phyloP scores from a whole-genome alignment of 2,329 filamentous ascomycete genomes.

The Clarireedia sp. region DNA sequence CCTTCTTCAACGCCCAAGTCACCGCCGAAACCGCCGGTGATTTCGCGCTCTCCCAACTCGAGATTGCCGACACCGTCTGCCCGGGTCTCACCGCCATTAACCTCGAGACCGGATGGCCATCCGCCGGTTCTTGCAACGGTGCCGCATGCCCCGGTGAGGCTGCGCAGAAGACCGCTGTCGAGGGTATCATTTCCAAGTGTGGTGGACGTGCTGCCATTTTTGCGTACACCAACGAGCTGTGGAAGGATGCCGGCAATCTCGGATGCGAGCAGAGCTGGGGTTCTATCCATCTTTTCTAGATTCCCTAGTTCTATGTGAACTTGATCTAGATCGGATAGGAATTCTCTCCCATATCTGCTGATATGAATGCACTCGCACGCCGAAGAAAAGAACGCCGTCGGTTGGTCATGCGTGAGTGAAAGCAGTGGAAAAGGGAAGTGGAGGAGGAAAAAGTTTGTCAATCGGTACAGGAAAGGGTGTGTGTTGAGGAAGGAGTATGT shows the following conservation, averaged over 20 bases:
- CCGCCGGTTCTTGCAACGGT: conserved; percentile 60
- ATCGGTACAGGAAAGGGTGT: background rate
- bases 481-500: background rate
- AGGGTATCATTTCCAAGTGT: conserved; percentile 56
- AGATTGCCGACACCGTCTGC: conserved; percentile 64
- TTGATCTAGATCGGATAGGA: too few species aligned
- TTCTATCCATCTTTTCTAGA: conserved; percentile 13
- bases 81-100: conserved; percentile 65
- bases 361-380: too few species aligned
- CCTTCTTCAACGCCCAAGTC: conserved; percentile 79
- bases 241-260: conserved; percentile 67
- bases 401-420: too few species aligned
- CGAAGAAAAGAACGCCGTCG: too few species aligned
- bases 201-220: conserved; percentile 73
- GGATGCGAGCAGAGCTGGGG: conserved; percentile 79
- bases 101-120: conserved; percentile 89
- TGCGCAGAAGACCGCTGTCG: conserved; percentile 67
- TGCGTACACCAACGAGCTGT: conserved; percentile 69
- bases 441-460: too few species aligned
- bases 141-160: conserved; percentile 55
- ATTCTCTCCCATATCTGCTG: too few species aligned
- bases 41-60: conserved; percentile 69
- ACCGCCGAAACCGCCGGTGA: conserved; percentile 58
- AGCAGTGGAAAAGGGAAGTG: too few species aligned
- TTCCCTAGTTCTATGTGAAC: too few species aligned